These are phyloP conservation scores for Dictyostelium gargantuum DNA, from an alignment of 208 protist species.

Conservation along the genomic window DNA sequence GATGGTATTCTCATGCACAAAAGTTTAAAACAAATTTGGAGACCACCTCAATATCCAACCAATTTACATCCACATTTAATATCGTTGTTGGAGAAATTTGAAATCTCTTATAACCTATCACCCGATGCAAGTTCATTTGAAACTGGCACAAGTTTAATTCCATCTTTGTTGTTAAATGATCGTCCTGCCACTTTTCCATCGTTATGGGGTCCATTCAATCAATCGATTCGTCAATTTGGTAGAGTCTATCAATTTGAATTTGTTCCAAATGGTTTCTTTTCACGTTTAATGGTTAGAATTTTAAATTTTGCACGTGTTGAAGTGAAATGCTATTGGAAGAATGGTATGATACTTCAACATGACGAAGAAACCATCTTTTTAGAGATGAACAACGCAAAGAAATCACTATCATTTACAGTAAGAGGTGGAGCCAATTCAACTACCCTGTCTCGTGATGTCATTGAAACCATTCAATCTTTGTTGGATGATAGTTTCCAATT, in stretches of 20 bases:
- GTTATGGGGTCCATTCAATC: background rate
- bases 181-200: background rate
- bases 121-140: background rate
- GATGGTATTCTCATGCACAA: conserved; percentile 56
- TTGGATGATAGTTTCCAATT: conserved; percentile 34
- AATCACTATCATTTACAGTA: background rate
- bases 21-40: conserved; percentile 59
- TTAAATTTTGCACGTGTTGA: conserved; percentile 64
- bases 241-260: conserved; percentile 61
- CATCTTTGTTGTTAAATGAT: conserved; percentile 21
- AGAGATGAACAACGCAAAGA: background rate
- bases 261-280: conserved; percentile 77
- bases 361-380: conserved; percentile 29
- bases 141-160: conserved; percentile 26
- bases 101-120: conserved; percentile 44
- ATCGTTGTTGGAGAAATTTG: conserved; percentile 60
- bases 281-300: conserved; percentile 72
- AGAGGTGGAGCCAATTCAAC: background rate
- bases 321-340: conserved; percentile 70
- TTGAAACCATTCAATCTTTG: conserved; percentile 58
- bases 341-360: conserved; percentile 71
- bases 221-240: background rate
- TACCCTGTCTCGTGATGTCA: conserved; percentile 19
- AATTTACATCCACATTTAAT: conserved; percentile 44
- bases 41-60: conserved; percentile 47